Evolutionary conservation across 2,329 filamentous ascomycete genomes (phyloP), one percentile per base, ranked within the genome.

Genomic region (Epichloe sylvatica): DNA sequence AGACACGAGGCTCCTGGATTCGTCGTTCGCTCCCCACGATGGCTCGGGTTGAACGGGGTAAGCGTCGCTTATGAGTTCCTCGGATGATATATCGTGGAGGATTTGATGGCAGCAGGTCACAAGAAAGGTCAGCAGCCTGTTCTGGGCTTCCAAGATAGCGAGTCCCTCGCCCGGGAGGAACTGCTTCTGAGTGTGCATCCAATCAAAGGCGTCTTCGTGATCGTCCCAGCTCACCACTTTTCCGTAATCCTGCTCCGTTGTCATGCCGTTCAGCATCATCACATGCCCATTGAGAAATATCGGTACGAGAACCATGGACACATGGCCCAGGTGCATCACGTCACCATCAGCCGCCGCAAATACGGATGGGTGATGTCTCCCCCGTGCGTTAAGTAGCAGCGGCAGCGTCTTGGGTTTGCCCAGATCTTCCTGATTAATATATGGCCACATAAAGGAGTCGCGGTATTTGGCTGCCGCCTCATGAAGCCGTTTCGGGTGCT

Each of bases 371-470:
- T 56, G 51, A 49, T 76, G 56, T 0, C 72, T 68, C 5, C 67
- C 67, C 76, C 78, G 67, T 0, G 75, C 60, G 49, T 78, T 76
- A 11, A 83, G 57, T 19, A 81, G 62, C 6, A 81, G 59, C 0
- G 68, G 64, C 8, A 82, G 55, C 0, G 61, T 51, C 45, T 69
- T 72, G 0, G 67, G 58, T 21, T 70, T 64, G 0, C 56, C 47
- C 0, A 82, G 62, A 54, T 81, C 77, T 49, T 81, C 74, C 39
- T 75, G 64, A 54, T 81, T 82, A 57, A 81, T 71, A 43, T 73
- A 66, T 0, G 77, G 77, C 67, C 70, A 78, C 40, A 76, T 58
- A 52, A 63, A 77, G 8, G 61, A 49, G 5, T 69, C 64, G 7
- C 50, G 55, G n/a, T 62, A 56, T 23, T 56, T 53, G 11, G 57